Evolutionary conservation across 2,329 filamentous ascomycete genomes (phyloP).

Genomic region (Dothiorella sarmentorum): DNA sequence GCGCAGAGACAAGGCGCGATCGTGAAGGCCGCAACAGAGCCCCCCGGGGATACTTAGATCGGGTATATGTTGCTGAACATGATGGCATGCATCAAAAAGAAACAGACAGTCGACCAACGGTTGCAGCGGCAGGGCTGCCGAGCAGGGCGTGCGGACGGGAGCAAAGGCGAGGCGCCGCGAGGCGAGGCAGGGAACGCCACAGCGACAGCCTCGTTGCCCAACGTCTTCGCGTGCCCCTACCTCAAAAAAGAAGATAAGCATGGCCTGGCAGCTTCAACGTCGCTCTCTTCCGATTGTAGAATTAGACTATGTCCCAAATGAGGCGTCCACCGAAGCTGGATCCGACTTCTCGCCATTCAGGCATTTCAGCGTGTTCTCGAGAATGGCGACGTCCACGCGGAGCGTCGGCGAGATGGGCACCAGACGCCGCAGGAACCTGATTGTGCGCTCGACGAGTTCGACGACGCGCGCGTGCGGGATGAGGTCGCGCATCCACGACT

Average conservation of each 20-base stretch:
- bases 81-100: conserved; percentile 17
- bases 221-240: conserved; percentile 10
- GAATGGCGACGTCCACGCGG: conserved; percentile 68
- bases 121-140: conserved; percentile 1
- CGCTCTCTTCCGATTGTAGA: conserved; percentile 15
- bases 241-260: conserved; percentile 12
- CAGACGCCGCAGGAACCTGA: conserved; percentile 68
- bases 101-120: conserved; percentile 15
- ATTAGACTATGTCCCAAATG: conserved; percentile 15
- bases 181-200: conserved; percentile 18
- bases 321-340: conserved; percentile 13
- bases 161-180: conserved; percentile 14
- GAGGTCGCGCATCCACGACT: conserved; percentile 58
- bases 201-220: not conserved
- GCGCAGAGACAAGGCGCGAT: conserved; percentile 2
- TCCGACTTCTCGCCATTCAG: conserved; percentile 16
- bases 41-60: conserved; percentile 7
- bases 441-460: conserved; percentile 67
- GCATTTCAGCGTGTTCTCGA: conserved; percentile 44
- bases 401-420: conserved; percentile 73
- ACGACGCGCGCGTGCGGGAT: conserved; percentile 54
- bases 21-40: conserved; percentile 11
- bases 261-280: conserved; percentile 8
- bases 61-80: conserved; percentile 18
- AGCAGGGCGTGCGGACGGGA: conserved; percentile 8